Evolutionary conservation across 225 moss, liverwort and hornwort genomes (phyloP).

Genomic region (Physcomitrium patens): DNA sequence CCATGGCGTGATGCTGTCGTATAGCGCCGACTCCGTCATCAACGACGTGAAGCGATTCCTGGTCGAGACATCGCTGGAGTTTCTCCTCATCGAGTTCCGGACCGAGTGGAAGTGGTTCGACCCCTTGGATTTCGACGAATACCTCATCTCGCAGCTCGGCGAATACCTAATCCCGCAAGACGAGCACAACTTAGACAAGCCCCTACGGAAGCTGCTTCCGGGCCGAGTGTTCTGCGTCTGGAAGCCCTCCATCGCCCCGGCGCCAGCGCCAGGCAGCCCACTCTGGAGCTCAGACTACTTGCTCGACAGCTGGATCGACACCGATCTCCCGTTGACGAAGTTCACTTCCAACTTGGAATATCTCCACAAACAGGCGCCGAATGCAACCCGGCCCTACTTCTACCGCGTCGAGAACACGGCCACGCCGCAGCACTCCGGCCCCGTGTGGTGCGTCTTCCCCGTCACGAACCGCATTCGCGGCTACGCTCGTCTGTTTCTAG

Average conservation of each 20-base stretch:
- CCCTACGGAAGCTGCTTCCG: constrained; percentile 65
- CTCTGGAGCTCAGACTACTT: constrained; percentile 69
- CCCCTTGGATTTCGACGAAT: constrained; percentile 62
- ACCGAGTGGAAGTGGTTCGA: constrained; percentile 75
- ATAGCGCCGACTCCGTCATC: constrained; percentile 72
- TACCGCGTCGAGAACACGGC: constrained; percentile 93
- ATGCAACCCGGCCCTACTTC: constrained; percentile 56
- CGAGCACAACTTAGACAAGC: constrained; percentile 54
- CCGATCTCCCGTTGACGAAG: constrained; percentile 78
- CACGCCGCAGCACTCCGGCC: constrained; percentile 75
- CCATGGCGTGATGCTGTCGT: constrained; percentile 51
- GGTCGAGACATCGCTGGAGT: constrained; percentile 69
- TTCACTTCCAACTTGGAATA: constrained; percentile 71
- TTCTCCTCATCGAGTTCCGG: constrained; percentile 77
- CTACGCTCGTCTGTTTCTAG: constrained; percentile 77
- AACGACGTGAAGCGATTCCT: constrained; percentile 74
- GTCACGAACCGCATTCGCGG: constrained; percentile 89
- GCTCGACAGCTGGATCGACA: constrained; percentile 58
- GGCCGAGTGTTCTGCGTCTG: constrained; percentile 78
- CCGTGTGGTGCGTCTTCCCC: constrained; percentile 72
- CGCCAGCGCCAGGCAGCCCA: constrained; percentile 66
- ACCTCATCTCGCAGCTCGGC: constrained; percentile 53
- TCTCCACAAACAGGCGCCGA: constrained; percentile 66
- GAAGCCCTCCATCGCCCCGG: constrained; percentile 59
- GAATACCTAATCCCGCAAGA: constrained; percentile 67